Conservation (phyloP, 176 grass and related monocot genomes). For the Dendrocalamus sinicus region DNA sequence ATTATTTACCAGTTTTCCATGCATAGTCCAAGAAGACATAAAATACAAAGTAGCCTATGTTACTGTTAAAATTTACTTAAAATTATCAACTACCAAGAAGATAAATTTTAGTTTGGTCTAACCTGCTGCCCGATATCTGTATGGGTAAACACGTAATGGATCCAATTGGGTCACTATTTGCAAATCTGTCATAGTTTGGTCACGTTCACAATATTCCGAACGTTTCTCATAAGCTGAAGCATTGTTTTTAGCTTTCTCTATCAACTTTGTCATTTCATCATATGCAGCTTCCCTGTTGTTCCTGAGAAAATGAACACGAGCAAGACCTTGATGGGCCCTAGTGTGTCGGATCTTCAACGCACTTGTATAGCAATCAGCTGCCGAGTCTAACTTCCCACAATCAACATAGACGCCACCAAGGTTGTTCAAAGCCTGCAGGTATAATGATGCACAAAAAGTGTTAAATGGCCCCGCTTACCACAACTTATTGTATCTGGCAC, state of each 20-base stretch:
- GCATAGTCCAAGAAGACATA: background rate
- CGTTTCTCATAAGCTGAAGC: constrained; percentile 96
- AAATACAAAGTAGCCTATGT: constrained; percentile 1
- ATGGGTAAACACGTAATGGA: constrained; percentile 85
- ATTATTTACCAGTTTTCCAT: constrained; percentile 1
- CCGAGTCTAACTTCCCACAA: constrained; percentile 79
- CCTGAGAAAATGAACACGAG: constrained; percentile 80
- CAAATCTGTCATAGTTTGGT: constrained; percentile 82
- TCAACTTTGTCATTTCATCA: constrained; percentile 92
- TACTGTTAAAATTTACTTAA: background rate
- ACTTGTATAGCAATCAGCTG: constrained; percentile 92
- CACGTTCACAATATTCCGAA: constrained; percentile 83
- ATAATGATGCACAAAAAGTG: constrained; percentile 14
- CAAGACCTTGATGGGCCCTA: constrained; percentile 92
- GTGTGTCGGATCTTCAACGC: constrained; percentile 93
- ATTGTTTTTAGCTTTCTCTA: constrained; percentile 83
- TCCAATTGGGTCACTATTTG: constrained; percentile 80
- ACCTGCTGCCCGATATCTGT: constrained; percentile 96
- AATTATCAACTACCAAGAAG: constrained; percentile 23
- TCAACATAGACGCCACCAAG: constrained; percentile 97
- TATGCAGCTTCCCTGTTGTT: constrained; percentile 81
- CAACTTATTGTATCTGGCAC: background rate
- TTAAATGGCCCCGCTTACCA: background rate
- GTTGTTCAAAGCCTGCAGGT: constrained; percentile 87
- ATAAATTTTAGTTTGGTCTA: constrained; percentile 40